Evolutionary conservation across 2,329 filamentous ascomycete genomes (phyloP).

Genomic region (Ceratocystis ficicola): DNA sequence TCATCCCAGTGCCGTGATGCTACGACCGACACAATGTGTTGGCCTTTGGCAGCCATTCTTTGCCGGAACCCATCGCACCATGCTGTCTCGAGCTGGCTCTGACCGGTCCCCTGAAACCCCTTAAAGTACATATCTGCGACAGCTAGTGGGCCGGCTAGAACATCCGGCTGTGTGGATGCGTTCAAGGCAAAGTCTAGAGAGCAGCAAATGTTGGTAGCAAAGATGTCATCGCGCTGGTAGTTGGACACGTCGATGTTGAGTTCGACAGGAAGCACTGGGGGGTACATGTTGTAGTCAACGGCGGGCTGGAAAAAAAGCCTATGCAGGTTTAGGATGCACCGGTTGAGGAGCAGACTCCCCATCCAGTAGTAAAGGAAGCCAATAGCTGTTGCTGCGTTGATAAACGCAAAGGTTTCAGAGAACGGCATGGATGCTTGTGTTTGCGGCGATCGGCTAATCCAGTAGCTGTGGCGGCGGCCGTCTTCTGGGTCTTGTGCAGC

Average conservation of each 20-base stretch:
- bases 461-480: slow-evolving; percentile 28
- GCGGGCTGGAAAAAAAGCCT: slow-evolving; percentile 35
- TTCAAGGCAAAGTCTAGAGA: slow-evolving; percentile 38
- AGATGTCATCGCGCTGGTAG: slow-evolving; percentile 35
- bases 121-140: slow-evolving; percentile 35
- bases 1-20: slow-evolving; percentile 30
- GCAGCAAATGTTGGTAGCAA: slow-evolving; percentile 40
- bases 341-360: slow-evolving; percentile 38
- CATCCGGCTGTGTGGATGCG: slow-evolving; percentile 36
- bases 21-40: slow-evolving; percentile 34
- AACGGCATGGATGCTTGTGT: slow-evolving; percentile 32
- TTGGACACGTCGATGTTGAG: slow-evolving; percentile 33
- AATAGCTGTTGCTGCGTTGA: slow-evolving; percentile 34
- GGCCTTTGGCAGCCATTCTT: slow-evolving; percentile 32
- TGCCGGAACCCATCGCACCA: slow-evolving; percentile 38
- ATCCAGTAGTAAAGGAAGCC: slow-evolving; percentile 45
- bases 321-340: slow-evolving; percentile 37
- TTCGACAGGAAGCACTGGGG: slow-evolving; percentile 30
- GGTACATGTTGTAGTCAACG: slow-evolving; percentile 32
- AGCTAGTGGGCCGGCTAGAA: slow-evolving; percentile 35
- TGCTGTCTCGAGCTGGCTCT: slow-evolving; percentile 35
- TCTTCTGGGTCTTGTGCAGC: slow-evolving; percentile 26
- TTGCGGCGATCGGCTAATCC: slow-evolving; percentile 26
- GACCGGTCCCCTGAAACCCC: slow-evolving; percentile 30
- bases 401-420: slow-evolving; percentile 35